Evolutionary conservation across 257 asterid species (phyloP), one percentile per base, ranked within the genome.

Genomic region (Primulina eburnea): DNA sequence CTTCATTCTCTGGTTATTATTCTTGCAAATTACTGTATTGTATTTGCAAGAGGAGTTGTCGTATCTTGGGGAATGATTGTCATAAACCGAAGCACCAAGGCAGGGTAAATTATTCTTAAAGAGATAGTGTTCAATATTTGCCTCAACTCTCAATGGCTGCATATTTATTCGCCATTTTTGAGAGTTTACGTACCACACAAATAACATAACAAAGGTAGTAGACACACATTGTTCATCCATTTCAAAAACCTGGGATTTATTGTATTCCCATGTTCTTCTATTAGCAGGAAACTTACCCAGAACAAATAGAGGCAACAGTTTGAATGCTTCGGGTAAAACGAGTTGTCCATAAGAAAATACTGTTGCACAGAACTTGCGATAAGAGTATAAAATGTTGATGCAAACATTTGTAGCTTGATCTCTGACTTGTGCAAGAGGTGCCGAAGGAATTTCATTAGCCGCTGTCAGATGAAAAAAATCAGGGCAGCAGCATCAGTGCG

Each of bases 351-450:
- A 77, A 8, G 99, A 88, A 28, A 97, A 85, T 35, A 88, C 99
- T 10, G 97, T 88, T 26, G 99, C 97, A 77, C 99, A 94, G 71
- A 85, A 94, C 81, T 94, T 94, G 71, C 99, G 90, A 69, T 94
- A 94, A 2, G 99, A 90, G 73, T 86, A 87, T 75, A 94, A 82
- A 75, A 94, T 88, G 80, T 88, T 94, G 83, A 91, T 85, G 84
- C 99, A 81, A 71, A 77, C 64, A 75, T 67, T 79, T 20, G 86
- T 84, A 21, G 72, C 85, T 64, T 84, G 86, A 65, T 81, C 89
- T 64, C 83, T 77, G 56, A 81, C 75, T 64, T 78, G 84, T 8
- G 72, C 57, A n/a, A 81, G 81, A 40, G 86, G 81, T 30, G 66
- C 82, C 9, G 92, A 85, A 70, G 97, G 92, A 70, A 91, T 85